Conservation (phyloP, 176 grass and related monocot genomes). For the Thinopyrum elongatum region DNA sequence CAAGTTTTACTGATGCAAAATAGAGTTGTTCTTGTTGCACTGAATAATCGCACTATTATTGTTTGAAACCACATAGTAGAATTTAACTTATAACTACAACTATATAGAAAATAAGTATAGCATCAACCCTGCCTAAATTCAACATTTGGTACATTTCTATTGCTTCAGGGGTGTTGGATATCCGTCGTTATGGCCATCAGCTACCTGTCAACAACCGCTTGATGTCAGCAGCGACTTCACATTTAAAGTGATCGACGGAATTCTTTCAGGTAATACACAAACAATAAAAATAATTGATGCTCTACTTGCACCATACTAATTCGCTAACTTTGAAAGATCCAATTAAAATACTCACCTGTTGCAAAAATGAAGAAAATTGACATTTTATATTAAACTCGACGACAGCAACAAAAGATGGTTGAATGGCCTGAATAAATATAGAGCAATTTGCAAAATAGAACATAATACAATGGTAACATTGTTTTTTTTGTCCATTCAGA, state of each 20-base stretch:
- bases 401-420: not conserved
- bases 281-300: conserved; percentile 1
- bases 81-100: conserved; percentile 1
- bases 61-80: not conserved
- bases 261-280: conserved; percentile 77
- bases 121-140: not conserved
- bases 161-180: conserved; percentile 77
- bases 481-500: conserved; percentile 56
- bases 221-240: conserved; percentile 83
- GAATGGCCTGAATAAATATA: not conserved
- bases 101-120: not conserved
- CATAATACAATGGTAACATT: not conserved
- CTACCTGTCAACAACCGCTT: conserved; percentile 72
- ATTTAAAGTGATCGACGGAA: conserved; percentile 86
- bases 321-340: not conserved
- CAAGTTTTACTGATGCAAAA: not conserved
- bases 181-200: conserved; percentile 80
- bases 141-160: not conserved
- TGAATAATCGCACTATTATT: not conserved
- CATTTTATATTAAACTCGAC: not conserved
- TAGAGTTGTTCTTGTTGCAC: not conserved
- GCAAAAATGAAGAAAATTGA: not conserved
- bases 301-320: not conserved
- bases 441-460: not conserved
- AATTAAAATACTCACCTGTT: not conserved